A percentile compares a stretch with the other conserved stretches of the same genome.
phyloP scores from a whole-genome alignment of 805 yeast species.

The Pichia exigua region DNA sequence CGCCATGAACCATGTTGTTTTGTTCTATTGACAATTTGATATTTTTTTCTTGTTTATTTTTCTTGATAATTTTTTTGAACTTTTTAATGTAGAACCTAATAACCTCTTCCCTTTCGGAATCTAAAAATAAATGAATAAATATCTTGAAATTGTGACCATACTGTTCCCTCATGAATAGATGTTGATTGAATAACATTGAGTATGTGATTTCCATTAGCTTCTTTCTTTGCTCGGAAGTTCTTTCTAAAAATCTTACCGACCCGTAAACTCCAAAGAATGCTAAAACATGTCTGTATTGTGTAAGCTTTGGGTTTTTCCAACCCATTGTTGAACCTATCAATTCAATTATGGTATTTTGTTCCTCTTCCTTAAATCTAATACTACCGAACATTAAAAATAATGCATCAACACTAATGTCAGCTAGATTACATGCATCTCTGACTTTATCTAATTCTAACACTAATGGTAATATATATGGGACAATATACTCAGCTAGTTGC shows the following conservation, averaged over 20 bases:
- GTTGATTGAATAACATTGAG: slow-evolving; percentile 48
- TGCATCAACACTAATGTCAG: slow-evolving; percentile 46
- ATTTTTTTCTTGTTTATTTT: slow-evolving; percentile 21
- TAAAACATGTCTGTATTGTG: slow-evolving; percentile 61
- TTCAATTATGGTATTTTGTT: slow-evolving; percentile 35
- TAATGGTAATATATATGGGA: slow-evolving; percentile 56
- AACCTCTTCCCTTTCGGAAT: slow-evolving; percentile 35
- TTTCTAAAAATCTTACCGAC: slow-evolving; percentile 54
- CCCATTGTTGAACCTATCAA: slow-evolving; percentile 36
- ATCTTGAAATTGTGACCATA: slow-evolving; percentile 75
- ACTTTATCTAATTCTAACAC: slow-evolving; percentile 53
- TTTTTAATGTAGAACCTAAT: slow-evolving; percentile 36
- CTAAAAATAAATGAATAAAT: slow-evolving; percentile 59
- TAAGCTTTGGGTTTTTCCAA: slow-evolving; percentile 36
- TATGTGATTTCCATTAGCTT: slow-evolving; percentile 45
- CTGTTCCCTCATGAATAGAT: slow-evolving; percentile 66
- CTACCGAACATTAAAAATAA: slow-evolving; percentile 40
- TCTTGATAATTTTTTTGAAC: slow-evolving; percentile 37
- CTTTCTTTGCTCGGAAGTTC: slow-evolving; percentile 40
- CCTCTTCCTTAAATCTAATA: slow-evolving; percentile 35
- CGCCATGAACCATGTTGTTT: slow-evolving; percentile 60
- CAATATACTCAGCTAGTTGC: slow-evolving; percentile 44
- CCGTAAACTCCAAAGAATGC: slow-evolving; percentile 64
- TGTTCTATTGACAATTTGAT: slow-evolving; percentile 35
- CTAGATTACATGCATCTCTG: slow-evolving; percentile 75